Base-by-base conservation (phyloP, 345 rosid genomes). In the Isatis tinctoria region DNA sequence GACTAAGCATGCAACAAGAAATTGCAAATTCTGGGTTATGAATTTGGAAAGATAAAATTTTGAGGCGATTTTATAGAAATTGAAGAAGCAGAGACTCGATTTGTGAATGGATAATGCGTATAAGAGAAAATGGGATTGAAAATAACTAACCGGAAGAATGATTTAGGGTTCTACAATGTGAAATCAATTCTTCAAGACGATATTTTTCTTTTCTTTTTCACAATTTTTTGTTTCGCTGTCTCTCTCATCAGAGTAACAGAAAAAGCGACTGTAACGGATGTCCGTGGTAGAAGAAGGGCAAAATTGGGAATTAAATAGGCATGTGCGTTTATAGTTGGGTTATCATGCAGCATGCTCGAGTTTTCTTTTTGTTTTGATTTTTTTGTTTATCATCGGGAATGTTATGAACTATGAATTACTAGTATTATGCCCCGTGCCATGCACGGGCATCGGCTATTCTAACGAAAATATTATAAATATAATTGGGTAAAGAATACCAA, bases 111-210 rank as follows among this genome's bases (percentile, higher is more conserved):
- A 53, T 13, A 28, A 63, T 59, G 45, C 7, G 36, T 18, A 35
- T 33, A 57, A 45, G 35, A 1, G 14, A 53, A 73, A 73, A 2
- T 53, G 64, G 28, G 28, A 53, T 43, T 10, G 4, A 64, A 43
- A 10, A 6, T 63, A 18, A 64, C 70, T 53, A 54, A 73, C 70
- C 77, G n/a, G 60, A 60, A 35, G 48, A 45, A 6, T 45, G 10
- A 70, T 51, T 52, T 39, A 40, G 76, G 62, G 76, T 52, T 72
- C 76, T 14, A 52, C 26, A 18, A 2, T 51, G 62, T 61, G 40
- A n/a, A 58, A 32, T 58, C 16, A n/a, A 3, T 17, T 24, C 26
- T 16, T 41, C 22, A 28, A 44, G 20, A 3, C 32, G 12, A 17
- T 17, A 18, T 49, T 27, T 56, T 17, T 32, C 16, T 33, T 59